Percentiles rank a stretch among this genome's conserved stretches.
Evolutionary conservation across 2,329 filamentous ascomycete genomes (phyloP).

Genomic region (Aspergillus bombycis): DNA sequence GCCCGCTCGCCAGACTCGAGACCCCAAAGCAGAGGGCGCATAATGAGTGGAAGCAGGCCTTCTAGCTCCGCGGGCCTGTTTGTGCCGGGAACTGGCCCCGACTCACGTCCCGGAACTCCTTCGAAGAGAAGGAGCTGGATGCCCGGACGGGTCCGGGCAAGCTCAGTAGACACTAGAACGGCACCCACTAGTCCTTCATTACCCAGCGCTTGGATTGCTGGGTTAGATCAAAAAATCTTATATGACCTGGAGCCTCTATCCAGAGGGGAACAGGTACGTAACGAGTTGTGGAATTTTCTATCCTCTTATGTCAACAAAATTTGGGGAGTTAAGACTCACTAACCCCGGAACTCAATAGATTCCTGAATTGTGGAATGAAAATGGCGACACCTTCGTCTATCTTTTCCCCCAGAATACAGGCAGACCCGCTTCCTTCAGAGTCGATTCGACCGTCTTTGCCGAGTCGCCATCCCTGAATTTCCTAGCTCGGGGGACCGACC

Average conservation of each 20-base stretch:
- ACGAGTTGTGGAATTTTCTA: neutral
- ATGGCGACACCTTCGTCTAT: slow-evolving; percentile 66
- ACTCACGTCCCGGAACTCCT: slow-evolving; percentile 38
- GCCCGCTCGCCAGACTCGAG: slow-evolving; percentile 35
- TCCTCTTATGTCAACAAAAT: neutral
- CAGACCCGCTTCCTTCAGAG: slow-evolving; percentile 62
- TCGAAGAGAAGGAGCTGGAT: slow-evolving; percentile 51
- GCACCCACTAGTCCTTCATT: slow-evolving; percentile 33
- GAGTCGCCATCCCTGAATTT: slow-evolving; percentile 60
- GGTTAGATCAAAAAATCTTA: slow-evolving; percentile 57
- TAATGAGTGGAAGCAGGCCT: slow-evolving; percentile 36
- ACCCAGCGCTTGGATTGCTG: slow-evolving; percentile 61
- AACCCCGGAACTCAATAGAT: slow-evolving; percentile 42
- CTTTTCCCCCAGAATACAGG: slow-evolving; percentile 61
- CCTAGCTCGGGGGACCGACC: slow-evolving; percentile 56
- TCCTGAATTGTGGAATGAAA: slow-evolving; percentile 64
- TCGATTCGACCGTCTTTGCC: slow-evolving; percentile 62
- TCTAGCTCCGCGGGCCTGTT: slow-evolving; percentile 38
- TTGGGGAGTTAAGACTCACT: slow-evolving; percentile 1
- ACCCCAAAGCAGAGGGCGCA: slow-evolving; percentile 42
- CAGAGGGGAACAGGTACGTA: slow-evolving; percentile 55
- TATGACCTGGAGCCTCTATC: slow-evolving; percentile 58
- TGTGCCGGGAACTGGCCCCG: slow-evolving; percentile 37
- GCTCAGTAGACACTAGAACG: slow-evolving; percentile 35
- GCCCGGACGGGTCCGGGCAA: slow-evolving; percentile 41